A percentile compares a stretch with the other conserved stretches of the same genome.
phyloP scores from a whole-genome alignment of 164 flowering plant species.

The Vitis labrusca region DNA sequence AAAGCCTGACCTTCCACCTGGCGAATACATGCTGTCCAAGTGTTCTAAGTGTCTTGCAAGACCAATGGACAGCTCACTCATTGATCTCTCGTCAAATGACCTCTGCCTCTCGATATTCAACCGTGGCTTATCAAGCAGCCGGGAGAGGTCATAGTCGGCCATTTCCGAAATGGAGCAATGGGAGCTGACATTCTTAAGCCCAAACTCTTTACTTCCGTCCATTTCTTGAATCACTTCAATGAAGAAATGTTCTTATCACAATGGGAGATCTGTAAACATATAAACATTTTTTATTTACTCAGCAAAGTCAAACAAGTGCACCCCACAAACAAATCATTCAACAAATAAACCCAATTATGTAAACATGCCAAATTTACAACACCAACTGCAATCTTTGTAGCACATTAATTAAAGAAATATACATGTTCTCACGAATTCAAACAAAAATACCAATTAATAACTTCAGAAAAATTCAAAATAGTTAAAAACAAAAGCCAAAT shows the following conservation, averaged over 20 bases:
- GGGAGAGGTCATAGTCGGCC: constrained; percentile 51
- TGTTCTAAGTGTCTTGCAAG: constrained; percentile 33
- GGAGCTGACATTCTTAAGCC: constrained; percentile 32
- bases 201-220: constrained; percentile 21
- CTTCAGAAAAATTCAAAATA: no score
- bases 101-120: constrained; percentile 53
- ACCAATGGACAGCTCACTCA: constrained; percentile 50
- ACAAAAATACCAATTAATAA: no score
- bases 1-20: constrained; percentile 45
- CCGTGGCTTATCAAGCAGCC: constrained; percentile 46
- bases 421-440: no score
- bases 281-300: neutral
- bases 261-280: neutral
- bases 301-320: neutral
- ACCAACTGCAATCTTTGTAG: no score
- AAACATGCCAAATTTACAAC: no score
- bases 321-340: no score
- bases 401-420: no score
- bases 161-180: constrained; percentile 50
- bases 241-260: neutral
- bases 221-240: constrained; percentile 11
- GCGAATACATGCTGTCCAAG: constrained; percentile 34
- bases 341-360: no score
- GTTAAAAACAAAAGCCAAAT: no score
- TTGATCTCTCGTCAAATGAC: constrained; percentile 61